A percentile compares a stretch with the other conserved stretches of the same genome.
phyloP scores from a whole-genome alignment of 352 stramenopile genomes.

The Globisporangium camurandrum region DNA sequence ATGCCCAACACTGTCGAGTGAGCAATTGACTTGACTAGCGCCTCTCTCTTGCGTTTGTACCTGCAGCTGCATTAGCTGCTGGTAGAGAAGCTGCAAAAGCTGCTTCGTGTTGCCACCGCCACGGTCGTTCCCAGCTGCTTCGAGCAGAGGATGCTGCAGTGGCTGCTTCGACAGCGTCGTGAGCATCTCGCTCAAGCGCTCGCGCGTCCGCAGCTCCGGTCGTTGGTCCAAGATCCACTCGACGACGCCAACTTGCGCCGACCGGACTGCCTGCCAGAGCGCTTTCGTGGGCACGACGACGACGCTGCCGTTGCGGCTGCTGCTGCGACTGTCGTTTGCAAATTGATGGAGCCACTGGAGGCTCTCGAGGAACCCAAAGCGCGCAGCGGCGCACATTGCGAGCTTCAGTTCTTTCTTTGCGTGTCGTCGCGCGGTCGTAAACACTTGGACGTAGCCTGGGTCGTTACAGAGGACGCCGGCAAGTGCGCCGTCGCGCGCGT shows the following conservation, averaged over 20 bases:
- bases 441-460: neutral
- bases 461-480: slow-evolving; percentile 5
- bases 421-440: neutral
- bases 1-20: no score
- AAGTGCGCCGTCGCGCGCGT: neutral
- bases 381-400: slow-evolving; percentile 8
- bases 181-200: slow-evolving; percentile 1
- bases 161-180: neutral
- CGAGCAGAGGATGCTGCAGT: no score
- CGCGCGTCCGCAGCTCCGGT: neutral
- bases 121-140: neutral
- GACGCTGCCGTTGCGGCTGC: no score
- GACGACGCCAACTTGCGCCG: slow-evolving; percentile 1
- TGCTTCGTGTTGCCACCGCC: neutral
- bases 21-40: no score
- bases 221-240: slow-evolving; percentile 1
- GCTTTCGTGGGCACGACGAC: neutral
- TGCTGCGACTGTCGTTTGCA: no score
- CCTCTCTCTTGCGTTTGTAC: no score
- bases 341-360: slow-evolving; percentile 2
- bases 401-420: slow-evolving; percentile 4
- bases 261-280: slow-evolving; percentile 6
- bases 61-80: neutral
- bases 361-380: slow-evolving; percentile 4
- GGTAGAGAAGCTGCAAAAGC: neutral